Evolutionary conservation across 2,329 filamentous ascomycete species (phyloP).

Genomic region (Pseudogymnoascus sp.): DNA sequence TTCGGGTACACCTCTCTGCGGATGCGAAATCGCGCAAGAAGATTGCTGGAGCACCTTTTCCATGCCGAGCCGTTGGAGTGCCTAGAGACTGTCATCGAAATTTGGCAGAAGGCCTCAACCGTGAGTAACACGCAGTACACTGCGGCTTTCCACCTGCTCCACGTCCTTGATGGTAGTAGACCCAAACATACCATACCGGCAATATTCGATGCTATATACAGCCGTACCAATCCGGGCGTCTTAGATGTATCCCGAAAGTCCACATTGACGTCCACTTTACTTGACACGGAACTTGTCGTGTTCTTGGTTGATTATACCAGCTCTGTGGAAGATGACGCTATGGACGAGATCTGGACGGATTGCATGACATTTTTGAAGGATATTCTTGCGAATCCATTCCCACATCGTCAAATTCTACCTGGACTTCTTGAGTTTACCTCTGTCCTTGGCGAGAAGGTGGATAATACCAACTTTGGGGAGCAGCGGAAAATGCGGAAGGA

Average conservation of each 20-base stretch:
- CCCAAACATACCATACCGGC: conserved; percentile 89
- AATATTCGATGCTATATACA: conserved; percentile 94
- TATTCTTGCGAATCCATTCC: conserved; percentile 86
- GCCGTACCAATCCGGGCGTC: conserved; percentile 76
- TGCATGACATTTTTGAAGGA: conserved; percentile 88
- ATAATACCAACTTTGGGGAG: conserved; percentile 96
- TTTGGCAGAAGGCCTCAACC: conserved; percentile 59
- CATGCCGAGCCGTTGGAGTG: conserved; percentile 88
- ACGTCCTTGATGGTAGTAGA: conserved; percentile 83
- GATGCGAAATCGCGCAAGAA: conserved; percentile 81
- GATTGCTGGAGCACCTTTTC: conserved; percentile 88
- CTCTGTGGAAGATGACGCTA: conserved; percentile 90
- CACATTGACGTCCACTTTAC: conserved; percentile 77
- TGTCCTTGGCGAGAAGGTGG: conserved; percentile 87
- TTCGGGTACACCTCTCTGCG: conserved; percentile 86
- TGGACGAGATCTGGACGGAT: conserved; percentile 97
- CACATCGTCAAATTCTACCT: conserved; percentile 84
- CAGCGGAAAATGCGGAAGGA: conserved; percentile 88
- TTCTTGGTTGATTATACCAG: conserved; percentile 88
- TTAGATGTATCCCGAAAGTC: conserved; percentile 77
- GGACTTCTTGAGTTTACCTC: conserved; percentile 82
- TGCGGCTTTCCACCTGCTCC: conserved; percentile 77
- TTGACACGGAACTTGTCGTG: conserved; percentile 75
- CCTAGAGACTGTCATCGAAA: conserved; percentile 79
- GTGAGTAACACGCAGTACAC: conserved; percentile 45